Percentiles rank a stretch among this genome's conserved stretches.
These are phyloP conservation scores for Fusarium anthophilum DNA, from an alignment of 2,329 filamentous ascomycete genomes.

Conservation along the genomic window DNA sequence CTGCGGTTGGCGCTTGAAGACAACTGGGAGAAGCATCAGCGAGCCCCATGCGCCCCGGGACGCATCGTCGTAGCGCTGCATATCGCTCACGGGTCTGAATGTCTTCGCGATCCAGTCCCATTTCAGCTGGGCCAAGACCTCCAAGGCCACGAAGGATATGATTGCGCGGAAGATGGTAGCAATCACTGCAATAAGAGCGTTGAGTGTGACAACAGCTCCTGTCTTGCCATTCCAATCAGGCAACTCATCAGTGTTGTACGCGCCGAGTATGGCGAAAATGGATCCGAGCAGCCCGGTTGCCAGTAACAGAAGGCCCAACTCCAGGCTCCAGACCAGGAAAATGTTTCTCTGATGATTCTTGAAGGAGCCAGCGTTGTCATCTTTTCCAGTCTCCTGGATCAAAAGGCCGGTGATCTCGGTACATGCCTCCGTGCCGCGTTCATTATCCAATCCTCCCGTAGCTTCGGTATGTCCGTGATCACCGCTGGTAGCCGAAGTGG, in stretches of 20 bases:
- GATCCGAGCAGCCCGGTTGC: background rate
- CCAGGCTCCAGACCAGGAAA: background rate
- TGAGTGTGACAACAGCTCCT: too few species aligned
- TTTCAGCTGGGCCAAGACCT: too few species aligned
- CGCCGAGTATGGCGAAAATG: background rate
- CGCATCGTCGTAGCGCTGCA: too few species aligned
- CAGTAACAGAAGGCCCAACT: background rate
- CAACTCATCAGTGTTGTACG: background rate
- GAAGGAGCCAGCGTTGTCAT: background rate
- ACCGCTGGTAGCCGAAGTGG: background rate
- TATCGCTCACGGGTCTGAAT: too few species aligned
- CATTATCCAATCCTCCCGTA: background rate
- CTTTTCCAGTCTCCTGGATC: background rate
- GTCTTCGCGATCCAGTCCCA: too few species aligned
- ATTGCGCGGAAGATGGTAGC: too few species aligned
- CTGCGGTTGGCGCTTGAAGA: too few species aligned
- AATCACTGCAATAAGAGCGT: too few species aligned
- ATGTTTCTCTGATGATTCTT: background rate
- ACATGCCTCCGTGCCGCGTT: background rate
- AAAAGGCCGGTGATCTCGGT: background rate
- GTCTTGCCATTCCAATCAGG: background rate
- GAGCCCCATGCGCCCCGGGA: too few species aligned
- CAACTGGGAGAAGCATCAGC: too few species aligned
- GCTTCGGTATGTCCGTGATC: background rate
- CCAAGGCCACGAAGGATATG: too few species aligned